Percentiles rank a stretch among this genome's conserved stretches.
Conservation (phyloP, 192 early-diverging fungal genomes). For the Paraglomus brasilianum region DNA sequence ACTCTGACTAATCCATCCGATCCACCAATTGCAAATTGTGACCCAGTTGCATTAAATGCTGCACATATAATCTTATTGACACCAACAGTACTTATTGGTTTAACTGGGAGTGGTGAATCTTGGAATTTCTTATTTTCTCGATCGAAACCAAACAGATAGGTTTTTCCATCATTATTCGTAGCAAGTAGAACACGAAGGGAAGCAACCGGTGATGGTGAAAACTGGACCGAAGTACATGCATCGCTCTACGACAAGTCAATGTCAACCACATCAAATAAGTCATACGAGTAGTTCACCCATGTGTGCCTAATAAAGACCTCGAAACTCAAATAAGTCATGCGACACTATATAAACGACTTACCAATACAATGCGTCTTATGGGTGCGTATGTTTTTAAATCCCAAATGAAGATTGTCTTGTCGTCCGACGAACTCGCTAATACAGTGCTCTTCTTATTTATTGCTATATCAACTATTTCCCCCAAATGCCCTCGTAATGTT, state of each 20-base stretch:
- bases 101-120: conserved; percentile 42
- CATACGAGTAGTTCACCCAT: conserved; percentile 27
- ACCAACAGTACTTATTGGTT: conserved; percentile 8
- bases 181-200: conserved; percentile 69
- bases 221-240: conserved; percentile 62
- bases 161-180: conserved; percentile 68
- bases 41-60: conserved; percentile 77
- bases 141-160: conserved; percentile 74
- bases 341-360: conserved; percentile 22
- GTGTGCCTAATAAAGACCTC: not conserved
- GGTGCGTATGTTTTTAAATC: conserved; percentile 68
- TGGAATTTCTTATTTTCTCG: conserved; percentile 54
- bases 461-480: conserved; percentile 74
- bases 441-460: conserved; percentile 78
- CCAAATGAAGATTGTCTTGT: conserved; percentile 79
- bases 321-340: not conserved
- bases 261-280: not conserved
- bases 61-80: conserved; percentile 45
- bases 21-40: conserved; percentile 77
- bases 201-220: conserved; percentile 73
- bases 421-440: conserved; percentile 72
- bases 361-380: conserved; percentile 58
- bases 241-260: conserved; percentile 42
- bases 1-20: conserved; percentile 74
- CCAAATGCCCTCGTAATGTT: conserved; percentile 77